phyloP scores from a whole-genome alignment of 2,329 filamentous ascomycete genomes.

The Xylariaceae sp. region DNA sequence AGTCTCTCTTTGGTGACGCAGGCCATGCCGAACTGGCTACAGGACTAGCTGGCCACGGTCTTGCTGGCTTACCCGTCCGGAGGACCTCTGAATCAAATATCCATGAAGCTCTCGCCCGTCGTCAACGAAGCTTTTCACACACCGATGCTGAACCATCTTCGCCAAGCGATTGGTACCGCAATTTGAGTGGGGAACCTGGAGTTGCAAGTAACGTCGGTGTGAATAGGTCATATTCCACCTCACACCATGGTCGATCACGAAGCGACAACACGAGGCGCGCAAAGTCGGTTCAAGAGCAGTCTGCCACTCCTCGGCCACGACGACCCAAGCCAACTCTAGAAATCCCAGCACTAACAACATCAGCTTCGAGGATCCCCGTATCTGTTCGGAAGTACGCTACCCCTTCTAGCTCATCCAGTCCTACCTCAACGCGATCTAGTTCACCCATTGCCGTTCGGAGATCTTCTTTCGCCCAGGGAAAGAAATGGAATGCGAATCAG shows the following conservation, averaged over 20 bases:
- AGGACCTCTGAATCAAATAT: constrained; percentile 69
- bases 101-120: constrained; percentile 43
- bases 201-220: constrained; percentile 17
- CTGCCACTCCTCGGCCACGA: constrained; percentile 31
- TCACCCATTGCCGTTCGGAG: constrained; percentile 48
- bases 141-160: constrained; percentile 55
- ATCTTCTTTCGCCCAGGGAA: constrained; percentile 38
- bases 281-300: constrained; percentile 30
- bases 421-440: constrained; percentile 50
- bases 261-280: constrained; percentile 52
- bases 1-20: constrained; percentile 71
- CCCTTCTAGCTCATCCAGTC: constrained; percentile 43
- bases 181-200: constrained; percentile 19
- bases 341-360: constrained; percentile 28
- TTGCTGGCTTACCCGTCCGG: constrained; percentile 48
- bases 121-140: constrained; percentile 52
- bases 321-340: constrained; percentile 34
- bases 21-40: constrained; percentile 53
- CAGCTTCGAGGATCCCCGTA: constrained; percentile 42
- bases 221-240: constrained; percentile 32
- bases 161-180: constrained; percentile 48
- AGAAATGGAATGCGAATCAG: constrained; percentile 33
- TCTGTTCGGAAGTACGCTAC: constrained; percentile 42
- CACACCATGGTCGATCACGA: constrained; percentile 47
- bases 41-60: constrained; percentile 55